Conservation (phyloP, 495 filamentous ascomycete species). For the Rusavskia elegans region DNA sequence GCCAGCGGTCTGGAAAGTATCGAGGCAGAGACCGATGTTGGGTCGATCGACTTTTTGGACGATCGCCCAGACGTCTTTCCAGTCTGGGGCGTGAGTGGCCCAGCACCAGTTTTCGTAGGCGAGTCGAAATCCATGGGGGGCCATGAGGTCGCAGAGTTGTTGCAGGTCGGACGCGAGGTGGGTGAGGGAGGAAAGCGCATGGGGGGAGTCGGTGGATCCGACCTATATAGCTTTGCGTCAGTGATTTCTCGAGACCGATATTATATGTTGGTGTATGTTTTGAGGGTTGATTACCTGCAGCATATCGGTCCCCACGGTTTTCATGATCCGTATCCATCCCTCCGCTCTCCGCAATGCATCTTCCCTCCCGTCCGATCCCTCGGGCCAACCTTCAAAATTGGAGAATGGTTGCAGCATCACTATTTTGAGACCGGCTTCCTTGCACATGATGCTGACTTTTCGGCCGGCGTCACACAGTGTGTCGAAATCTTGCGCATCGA, state of each 20-base stretch:
- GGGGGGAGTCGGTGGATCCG: conserved; percentile 50
- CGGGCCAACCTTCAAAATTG: conserved; percentile 67
- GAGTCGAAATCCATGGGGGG: conserved; percentile 36
- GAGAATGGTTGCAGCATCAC: conserved; percentile 68
- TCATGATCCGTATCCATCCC: conserved; percentile 63
- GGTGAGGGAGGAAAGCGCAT: conserved; percentile 30
- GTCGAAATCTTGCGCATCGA: conserved; percentile 39
- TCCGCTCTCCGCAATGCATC: conserved; percentile 49
- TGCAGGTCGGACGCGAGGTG: conserved; percentile 44
- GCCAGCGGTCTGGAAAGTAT: conserved; percentile 68
- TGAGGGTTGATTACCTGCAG: too few species aligned
- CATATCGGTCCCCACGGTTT: conserved; percentile 51
- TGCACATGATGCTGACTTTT: conserved; percentile 36
- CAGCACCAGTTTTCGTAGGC: conserved; percentile 84
- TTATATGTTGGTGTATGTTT: too few species aligned
- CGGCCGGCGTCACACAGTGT: conserved; percentile 32
- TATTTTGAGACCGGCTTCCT: conserved; percentile 37
- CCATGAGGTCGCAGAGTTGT: conserved; percentile 47
- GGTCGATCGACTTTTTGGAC: conserved; percentile 39
- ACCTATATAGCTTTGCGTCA: conserved; percentile 26
- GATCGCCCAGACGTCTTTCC: conserved; percentile 54
- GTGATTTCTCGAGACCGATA: too few species aligned
- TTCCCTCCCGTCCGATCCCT: conserved; percentile 36
- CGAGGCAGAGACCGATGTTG: conserved; percentile 64
- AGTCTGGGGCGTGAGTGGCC: conserved; percentile 53